phyloP scores from a whole-genome alignment of 495 filamentous ascomycete species.

The Lophiostoma macrostomum region DNA sequence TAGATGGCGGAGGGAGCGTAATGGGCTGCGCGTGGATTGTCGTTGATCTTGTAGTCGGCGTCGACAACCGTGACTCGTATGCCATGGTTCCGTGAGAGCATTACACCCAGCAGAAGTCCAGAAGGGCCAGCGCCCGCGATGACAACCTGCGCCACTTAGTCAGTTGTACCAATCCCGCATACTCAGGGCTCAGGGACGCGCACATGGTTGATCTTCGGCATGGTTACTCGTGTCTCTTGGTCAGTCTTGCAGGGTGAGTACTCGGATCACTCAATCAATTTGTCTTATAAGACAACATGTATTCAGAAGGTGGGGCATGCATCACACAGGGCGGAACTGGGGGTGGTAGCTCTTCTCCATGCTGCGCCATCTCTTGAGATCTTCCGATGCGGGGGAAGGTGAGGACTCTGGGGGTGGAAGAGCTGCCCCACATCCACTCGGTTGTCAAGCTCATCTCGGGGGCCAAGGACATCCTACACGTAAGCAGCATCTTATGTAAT shows the following conservation, averaged over 20 bases:
- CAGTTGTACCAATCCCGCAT: neutral
- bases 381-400: conserved; percentile 2
- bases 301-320: conserved; percentile 9
- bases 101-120: conserved; percentile 51
- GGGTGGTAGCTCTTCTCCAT: conserved; percentile 10
- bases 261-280: conserved; percentile 3
- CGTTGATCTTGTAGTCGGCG: conserved; percentile 48
- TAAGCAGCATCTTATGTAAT: no score
- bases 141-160: conserved; percentile 17
- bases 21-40: conserved; percentile 56
- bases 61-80: conserved; percentile 55
- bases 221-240: neutral
- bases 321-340: neutral
- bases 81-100: conserved; percentile 51
- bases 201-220: conserved; percentile 33
- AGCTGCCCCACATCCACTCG: conserved; percentile 13
- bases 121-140: conserved; percentile 31
- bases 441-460: no score
- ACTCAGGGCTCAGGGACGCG: neutral
- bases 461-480: no score
- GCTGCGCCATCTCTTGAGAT: neutral
- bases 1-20: conserved; percentile 51
- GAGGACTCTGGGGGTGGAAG: neutral
- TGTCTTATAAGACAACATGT: conserved; percentile 13
- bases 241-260: conserved; percentile 10